A percentile compares a stretch with the other conserved stretches of the same genome.
Conservation (phyloP, 805 yeast species). For the Torulaspora indica region DNA sequence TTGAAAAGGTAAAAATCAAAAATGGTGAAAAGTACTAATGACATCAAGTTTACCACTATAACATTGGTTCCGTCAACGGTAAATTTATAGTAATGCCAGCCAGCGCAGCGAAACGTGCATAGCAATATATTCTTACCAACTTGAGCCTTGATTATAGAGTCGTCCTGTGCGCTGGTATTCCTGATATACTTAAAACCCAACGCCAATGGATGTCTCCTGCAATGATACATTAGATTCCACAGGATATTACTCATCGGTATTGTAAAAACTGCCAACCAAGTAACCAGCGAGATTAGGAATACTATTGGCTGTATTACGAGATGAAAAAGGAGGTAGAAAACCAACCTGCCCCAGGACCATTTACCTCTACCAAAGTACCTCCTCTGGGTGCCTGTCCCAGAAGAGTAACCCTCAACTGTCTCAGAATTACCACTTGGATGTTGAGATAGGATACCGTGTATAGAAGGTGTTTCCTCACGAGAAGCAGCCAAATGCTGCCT, state of each 20-base stretch:
- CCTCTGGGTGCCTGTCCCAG: conserved; percentile 30
- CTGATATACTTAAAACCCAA: conserved; percentile 65
- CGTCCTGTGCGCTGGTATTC: conserved; percentile 21
- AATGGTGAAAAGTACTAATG: conserved; percentile 76
- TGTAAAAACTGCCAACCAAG: conserved; percentile 84
- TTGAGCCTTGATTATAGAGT: conserved; percentile 17
- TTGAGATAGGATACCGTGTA: conserved; percentile 4
- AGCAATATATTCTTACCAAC: conserved; percentile 57
- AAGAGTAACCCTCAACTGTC: not conserved
- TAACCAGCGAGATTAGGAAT: conserved; percentile 46
- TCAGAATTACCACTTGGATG: not conserved
- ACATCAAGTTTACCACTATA: conserved; percentile 78
- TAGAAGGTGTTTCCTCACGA: conserved; percentile 7
- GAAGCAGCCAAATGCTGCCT: conserved; percentile 27
- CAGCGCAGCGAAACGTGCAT: conserved; percentile 89
- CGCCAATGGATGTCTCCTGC: conserved; percentile 87
- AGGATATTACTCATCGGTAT: conserved; percentile 90
- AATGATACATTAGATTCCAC: conserved; percentile 61
- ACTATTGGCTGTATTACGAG: conserved; percentile 64
- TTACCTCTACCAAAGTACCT: conserved; percentile 87
- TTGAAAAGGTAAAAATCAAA: conserved; percentile 65
- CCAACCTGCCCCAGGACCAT: conserved; percentile 80
- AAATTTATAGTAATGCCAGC: conserved; percentile 89
- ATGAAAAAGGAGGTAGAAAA: conserved; percentile 70
- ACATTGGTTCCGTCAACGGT: conserved; percentile 96